Percentiles rank a stretch among this genome's conserved stretches.
Conservation (phyloP, 345 rosid species). For the Brassica napus region DNA sequence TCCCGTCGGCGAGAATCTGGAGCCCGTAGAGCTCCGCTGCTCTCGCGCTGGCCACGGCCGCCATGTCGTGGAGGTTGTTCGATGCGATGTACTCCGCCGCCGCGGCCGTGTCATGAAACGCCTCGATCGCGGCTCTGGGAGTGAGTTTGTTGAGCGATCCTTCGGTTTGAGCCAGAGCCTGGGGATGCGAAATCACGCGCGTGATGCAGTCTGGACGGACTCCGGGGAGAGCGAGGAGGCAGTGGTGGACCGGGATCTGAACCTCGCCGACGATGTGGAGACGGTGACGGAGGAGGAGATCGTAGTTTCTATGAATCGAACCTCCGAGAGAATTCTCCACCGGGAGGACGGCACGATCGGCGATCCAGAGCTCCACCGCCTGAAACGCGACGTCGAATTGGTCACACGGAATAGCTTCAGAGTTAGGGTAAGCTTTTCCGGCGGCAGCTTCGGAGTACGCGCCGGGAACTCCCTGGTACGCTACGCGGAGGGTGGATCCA, state of each 20-base stretch:
- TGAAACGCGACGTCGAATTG: constrained; percentile 84
- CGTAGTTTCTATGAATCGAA: constrained; percentile 91
- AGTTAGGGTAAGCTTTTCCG: constrained; percentile 86
- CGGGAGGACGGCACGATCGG: constrained; percentile 91
- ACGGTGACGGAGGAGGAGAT: constrained; percentile 91
- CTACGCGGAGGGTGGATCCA: constrained; percentile 81
- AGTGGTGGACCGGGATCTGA: constrained; percentile 92
- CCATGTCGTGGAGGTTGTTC: constrained; percentile 69
- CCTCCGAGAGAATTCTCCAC: constrained; percentile 96
- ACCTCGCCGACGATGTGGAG: constrained; percentile 97
- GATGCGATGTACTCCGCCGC: constrained; percentile 87
- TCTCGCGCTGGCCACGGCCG: constrained; percentile 70
- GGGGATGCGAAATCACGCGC: constrained; percentile 95
- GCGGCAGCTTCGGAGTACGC: constrained; percentile 97
- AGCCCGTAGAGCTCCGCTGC: constrained; percentile 82
- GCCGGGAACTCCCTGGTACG: constrained; percentile 90
- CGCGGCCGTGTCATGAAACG: constrained; percentile 92
- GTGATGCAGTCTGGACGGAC: constrained; percentile 63
- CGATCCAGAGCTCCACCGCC: constrained; percentile 98
- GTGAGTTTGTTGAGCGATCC: constrained; percentile 76
- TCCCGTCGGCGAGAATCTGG: constrained; percentile 57
- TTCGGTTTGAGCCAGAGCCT: constrained; percentile 91
- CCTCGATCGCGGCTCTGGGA: constrained; percentile 76
- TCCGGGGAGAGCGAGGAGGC: constrained; percentile 90
- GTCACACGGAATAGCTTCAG: constrained; percentile 94